A percentile compares a stretch with the other conserved stretches of the same genome.
Evolutionary conservation across 495 filamentous ascomycete species (phyloP).

Genomic region (Neurospora tetraspora): DNA sequence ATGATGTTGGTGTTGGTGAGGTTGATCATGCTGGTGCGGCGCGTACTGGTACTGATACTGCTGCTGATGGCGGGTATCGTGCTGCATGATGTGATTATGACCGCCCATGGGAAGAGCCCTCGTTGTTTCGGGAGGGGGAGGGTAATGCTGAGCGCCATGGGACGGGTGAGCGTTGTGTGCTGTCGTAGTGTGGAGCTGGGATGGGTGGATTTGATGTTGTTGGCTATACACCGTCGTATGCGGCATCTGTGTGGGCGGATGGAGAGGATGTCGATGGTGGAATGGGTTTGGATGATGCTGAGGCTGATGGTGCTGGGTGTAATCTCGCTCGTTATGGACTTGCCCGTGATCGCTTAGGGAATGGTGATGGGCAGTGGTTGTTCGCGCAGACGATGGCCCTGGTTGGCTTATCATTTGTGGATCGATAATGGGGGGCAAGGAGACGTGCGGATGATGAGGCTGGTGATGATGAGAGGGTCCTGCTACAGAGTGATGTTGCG

Average conservation of each 20-base stretch:
- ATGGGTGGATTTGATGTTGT: conserved; percentile 12
- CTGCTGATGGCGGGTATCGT: neutral
- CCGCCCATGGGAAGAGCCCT: conserved; percentile 29
- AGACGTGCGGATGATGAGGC: conserved; percentile 16
- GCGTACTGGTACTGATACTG: conserved; percentile 12
- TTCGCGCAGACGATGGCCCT: conserved; percentile 9
- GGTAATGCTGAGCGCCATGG: conserved; percentile 13
- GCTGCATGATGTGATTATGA: conserved; percentile 26
- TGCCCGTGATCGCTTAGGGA: conserved; percentile 2
- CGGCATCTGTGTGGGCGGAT: conserved; percentile 2
- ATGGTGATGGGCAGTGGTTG: conserved; percentile 8
- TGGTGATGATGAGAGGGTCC: neutral
- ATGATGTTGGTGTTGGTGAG: conserved; percentile 2
- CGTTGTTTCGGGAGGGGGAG: conserved; percentile 14
- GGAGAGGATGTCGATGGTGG: conserved; percentile 14
- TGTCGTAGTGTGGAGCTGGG: conserved; percentile 16
- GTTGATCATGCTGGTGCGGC: conserved; percentile 3
- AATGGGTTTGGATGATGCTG: conserved; percentile 1
- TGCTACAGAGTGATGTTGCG: conserved; percentile 2
- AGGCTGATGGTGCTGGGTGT: conserved; percentile 11
- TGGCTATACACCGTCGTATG: conserved; percentile 6
- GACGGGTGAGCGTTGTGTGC: conserved; percentile 31
- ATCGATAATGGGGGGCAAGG: conserved; percentile 26
- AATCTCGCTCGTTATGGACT: conserved; percentile 7
- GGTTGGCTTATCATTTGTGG: conserved; percentile 40